Evolutionary conservation across 129 eudicot genomes (phyloP), one percentile per base, ranked within the genome.

Genomic region (Tagetes patula): DNA sequence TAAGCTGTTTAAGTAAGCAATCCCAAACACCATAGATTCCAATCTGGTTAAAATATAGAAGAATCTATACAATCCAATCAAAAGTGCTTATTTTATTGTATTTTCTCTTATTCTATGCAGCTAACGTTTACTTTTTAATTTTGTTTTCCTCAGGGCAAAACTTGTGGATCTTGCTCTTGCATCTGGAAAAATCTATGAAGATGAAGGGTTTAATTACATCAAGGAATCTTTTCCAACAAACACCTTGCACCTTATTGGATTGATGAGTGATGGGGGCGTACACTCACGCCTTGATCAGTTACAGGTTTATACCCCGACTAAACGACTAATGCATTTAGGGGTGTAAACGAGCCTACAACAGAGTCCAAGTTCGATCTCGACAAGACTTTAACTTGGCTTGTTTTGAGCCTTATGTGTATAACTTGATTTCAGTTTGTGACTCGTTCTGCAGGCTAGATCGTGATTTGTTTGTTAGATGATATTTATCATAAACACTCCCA

Each of bases 191-290:
- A 89, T 92, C 31, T 92, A 63, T 39, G 91, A 92, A 27, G 98
- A 85, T 34, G 96, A 92, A 77, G 98, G 96, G 6, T 92, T 92
- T 65, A 87, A 85, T 14, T 92, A 89, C 82, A 87, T 92, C 43
- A 85, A 85, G 75, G 91, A 85, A 65, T 89, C 76, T 65, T 92
- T 92, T 63, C 84, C 41, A 3, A 67, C 40, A 42, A 86, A 86
- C 73, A 92, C 98, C 60, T 82, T 92, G 77, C 98, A 92, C 66
- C 95, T 92, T 47, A 82, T 92, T 76, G 96, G 98, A 27, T 70
- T 92, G 48, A 60, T 92, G 85, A 92, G 98, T 77, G 96, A 92
- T 79, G 98, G 98, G 34, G 98, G 98, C 67, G 98, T 92, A 31
- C 98, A 92, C 81, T 92, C 98, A 68, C 82, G 98, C 13, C 85